phyloP scores from a whole-genome alignment of 225 moss, liverwort and hornwort species.

The Polytrichum formosum region DNA sequence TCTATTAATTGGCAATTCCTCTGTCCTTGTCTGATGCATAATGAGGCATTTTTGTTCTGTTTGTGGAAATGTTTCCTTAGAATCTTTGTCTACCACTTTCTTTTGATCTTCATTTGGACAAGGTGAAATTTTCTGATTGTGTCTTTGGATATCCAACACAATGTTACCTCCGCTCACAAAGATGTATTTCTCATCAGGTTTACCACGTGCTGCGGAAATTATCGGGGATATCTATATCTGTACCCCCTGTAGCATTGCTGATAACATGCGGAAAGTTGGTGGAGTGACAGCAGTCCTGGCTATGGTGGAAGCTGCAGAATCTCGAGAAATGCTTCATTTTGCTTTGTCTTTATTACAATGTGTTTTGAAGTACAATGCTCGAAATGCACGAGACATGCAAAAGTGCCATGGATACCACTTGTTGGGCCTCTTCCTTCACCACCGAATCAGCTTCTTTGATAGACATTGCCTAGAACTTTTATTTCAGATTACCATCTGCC shows the following conservation, averaged over 20 bases:
- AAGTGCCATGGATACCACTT: slow-evolving; percentile 88
- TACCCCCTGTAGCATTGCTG: slow-evolving; percentile 75
- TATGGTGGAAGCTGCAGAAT: slow-evolving; percentile 88
- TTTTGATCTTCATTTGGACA: too few relatives aligned
- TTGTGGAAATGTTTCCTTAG: too few relatives aligned
- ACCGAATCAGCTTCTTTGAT: slow-evolving; percentile 69
- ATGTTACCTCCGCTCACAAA: background rate
- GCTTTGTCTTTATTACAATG: slow-evolving; percentile 75
- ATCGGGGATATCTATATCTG: slow-evolving; percentile 85
- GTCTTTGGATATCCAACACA: background rate
- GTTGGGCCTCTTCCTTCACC: slow-evolving; percentile 89
- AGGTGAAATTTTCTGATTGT: too few relatives aligned
- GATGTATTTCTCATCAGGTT: slow-evolving; percentile 42
- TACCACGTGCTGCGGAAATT: slow-evolving; percentile 68
- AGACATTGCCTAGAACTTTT: slow-evolving; percentile 77
- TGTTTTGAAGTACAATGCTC: slow-evolving; percentile 73
- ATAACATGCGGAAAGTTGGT: slow-evolving; percentile 78
- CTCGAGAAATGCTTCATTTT: slow-evolving; percentile 77
- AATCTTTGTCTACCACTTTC: too few relatives aligned
- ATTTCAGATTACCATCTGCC: slow-evolving; percentile 87
- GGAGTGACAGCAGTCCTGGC: slow-evolving; percentile 92
- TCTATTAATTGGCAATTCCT: background rate
- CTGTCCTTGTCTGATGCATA: too few relatives aligned
- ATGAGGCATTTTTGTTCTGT: too few relatives aligned
- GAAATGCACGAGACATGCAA: slow-evolving; percentile 81